Conservation (phyloP, 768 basidiomycete genomes). For the Amanita polypyramis region DNA sequence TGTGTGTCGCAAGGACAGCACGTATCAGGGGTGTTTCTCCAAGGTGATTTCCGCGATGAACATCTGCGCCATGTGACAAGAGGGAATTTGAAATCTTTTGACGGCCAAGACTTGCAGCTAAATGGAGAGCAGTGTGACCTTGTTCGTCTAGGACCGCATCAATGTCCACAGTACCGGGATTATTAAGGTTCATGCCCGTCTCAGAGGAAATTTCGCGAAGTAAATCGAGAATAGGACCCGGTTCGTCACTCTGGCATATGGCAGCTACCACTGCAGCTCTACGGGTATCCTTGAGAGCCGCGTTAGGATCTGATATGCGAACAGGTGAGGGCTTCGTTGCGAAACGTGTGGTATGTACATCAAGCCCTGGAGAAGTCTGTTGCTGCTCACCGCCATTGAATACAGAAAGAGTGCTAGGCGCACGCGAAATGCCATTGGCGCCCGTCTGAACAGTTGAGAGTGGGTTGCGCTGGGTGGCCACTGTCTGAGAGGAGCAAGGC, state of each 20-base stretch:
- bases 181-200: conserved; percentile 21
- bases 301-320: conserved; percentile 41
- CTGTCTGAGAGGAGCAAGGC: conserved; percentile 21
- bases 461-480: conserved; percentile 14
- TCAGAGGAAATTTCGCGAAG: conserved; percentile 53
- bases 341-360: conserved; percentile 43
- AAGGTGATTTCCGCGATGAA: conserved; percentile 83
- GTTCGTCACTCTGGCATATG: conserved; percentile 64
- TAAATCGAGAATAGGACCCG: conserved; percentile 46
- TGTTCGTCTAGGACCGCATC: conserved; percentile 90
- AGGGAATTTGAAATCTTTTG: conserved; percentile 59
- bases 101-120: conserved; percentile 81
- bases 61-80: conserved; percentile 71
- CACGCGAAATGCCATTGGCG: conserved; percentile 37
- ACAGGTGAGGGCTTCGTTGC: conserved; percentile 54
- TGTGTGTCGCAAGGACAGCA: conserved; percentile 82
- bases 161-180: conserved; percentile 38
- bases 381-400: conserved; percentile 32
- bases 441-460: conserved; percentile 20
- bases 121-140: conserved; percentile 88
- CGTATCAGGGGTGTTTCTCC: conserved; percentile 95
- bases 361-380: conserved; percentile 29
- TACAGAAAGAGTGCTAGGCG: conserved; percentile 29
- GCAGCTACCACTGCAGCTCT: conserved; percentile 53
- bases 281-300: conserved; percentile 43